These are phyloP conservation scores for Gossypium arboreum DNA, from an alignment of 345 rosid species.

Conservation along the genomic window DNA sequence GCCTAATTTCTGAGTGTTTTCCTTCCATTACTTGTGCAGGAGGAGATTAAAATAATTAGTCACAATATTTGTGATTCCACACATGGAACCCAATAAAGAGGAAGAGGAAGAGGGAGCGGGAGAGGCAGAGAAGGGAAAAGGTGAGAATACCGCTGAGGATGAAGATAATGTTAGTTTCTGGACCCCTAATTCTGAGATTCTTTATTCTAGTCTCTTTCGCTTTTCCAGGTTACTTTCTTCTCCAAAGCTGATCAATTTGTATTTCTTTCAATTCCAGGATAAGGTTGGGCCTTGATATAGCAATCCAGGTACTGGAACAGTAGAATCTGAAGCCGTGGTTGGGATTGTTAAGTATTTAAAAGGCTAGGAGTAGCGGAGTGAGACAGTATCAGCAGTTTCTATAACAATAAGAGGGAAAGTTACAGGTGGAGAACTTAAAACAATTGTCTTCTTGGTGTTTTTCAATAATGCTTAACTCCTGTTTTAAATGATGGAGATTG, in stretches of 20 bases:
- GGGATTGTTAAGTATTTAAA: conserved; percentile 69
- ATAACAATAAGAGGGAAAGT: conserved; percentile 54
- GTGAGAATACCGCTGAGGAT: conserved; percentile 46
- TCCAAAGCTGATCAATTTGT: not conserved
- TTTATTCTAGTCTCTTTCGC: not conserved
- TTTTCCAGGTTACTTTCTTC: not conserved
- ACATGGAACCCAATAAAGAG: conserved; percentile 49
- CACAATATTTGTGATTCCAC: conserved; percentile 81
- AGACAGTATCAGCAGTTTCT: conserved; percentile 26
- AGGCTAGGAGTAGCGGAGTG: conserved; percentile 41
- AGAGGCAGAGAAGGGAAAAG: conserved; percentile 58
- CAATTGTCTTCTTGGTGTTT: conserved; percentile 79
- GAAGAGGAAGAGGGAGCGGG: conserved; percentile 83
- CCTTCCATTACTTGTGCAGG: conserved; percentile 42
- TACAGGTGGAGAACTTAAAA: conserved; percentile 48
- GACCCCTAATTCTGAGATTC: not conserved
- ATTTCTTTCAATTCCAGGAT: conserved; percentile 44
- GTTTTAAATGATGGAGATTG: not conserved
- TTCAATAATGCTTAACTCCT: not conserved
- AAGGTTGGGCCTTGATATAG: conserved; percentile 91
- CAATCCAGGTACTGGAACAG: conserved; percentile 69
- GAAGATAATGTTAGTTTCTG: conserved; percentile 50
- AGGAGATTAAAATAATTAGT: conserved; percentile 75
- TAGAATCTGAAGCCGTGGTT: conserved; percentile 42
- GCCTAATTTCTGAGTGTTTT: conserved; percentile 13